A percentile compares a stretch with the other conserved stretches of the same genome.
These are phyloP conservation scores for Graphiopsis chlorocephala DNA, from an alignment of 2,329 filamentous ascomycete genomes.

Conservation along the genomic window DNA sequence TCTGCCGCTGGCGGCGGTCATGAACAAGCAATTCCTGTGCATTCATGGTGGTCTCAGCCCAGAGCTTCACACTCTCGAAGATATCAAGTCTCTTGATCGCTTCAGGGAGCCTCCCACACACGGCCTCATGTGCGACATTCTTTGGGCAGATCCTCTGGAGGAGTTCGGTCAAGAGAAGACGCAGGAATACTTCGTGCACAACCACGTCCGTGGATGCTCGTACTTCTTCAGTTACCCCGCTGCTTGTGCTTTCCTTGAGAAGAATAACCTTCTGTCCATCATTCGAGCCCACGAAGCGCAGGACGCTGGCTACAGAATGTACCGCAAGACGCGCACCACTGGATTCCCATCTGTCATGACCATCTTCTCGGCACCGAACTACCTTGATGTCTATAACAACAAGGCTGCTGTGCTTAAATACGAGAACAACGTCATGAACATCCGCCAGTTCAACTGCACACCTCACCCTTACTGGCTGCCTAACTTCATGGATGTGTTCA, in stretches of 20 bases:
- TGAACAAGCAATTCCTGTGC: constrained; percentile 99
- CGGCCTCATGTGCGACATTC: constrained; percentile 97
- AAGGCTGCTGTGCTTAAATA: constrained; percentile 99
- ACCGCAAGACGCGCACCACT: constrained; percentile 95
- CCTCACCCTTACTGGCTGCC: constrained; percentile 99
- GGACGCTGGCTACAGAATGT: constrained; percentile 98
- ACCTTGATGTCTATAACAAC: constrained; percentile 99
- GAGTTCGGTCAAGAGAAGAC: constrained; percentile 99
- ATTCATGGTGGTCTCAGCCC: constrained; percentile 96
- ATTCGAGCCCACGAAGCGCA: constrained; percentile 98
- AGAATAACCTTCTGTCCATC: constrained; percentile 96
- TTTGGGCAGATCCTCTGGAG: constrained; percentile 97
- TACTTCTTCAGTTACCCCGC: constrained; percentile 99
- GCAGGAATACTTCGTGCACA: constrained; percentile 95
- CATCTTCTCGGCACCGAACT: constrained; percentile 98
- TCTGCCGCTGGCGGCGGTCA: constrained; percentile 88
- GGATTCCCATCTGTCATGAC: constrained; percentile 99
- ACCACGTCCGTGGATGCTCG: constrained; percentile 95
- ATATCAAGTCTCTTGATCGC: constrained; percentile 94
- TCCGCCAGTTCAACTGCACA: constrained; percentile 98
- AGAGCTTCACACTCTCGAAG: constrained; percentile 92
- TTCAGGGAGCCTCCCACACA: constrained; percentile 97
- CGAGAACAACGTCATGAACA: constrained; percentile 99
- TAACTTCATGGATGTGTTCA: constrained; percentile 99
- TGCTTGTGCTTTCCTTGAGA: constrained; percentile 94